Evolutionary conservation across 257 asterid species (phyloP).

Genomic region (Plantago major): DNA sequence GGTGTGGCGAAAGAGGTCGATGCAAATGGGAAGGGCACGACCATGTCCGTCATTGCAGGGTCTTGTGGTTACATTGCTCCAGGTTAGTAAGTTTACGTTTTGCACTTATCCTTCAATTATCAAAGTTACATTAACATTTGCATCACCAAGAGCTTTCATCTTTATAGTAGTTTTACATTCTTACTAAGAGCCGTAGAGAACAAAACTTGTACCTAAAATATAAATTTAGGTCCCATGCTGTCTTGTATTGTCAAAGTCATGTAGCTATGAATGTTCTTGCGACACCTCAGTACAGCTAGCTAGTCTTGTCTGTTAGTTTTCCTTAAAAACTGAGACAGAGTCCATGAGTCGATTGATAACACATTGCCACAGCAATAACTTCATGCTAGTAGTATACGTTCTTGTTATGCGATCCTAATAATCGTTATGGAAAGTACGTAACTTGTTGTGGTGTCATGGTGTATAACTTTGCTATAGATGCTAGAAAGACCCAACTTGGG

Average conservation of each 20-base stretch:
- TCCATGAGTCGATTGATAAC: no score
- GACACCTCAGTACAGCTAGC: conserved; percentile 8
- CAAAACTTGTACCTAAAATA: no score
- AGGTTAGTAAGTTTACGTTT: conserved; percentile 37
- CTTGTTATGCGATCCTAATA: not conserved
- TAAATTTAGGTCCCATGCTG: no score
- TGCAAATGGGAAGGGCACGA: conserved; percentile 53
- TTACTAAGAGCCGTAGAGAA: no score
- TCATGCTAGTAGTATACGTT: not conserved
- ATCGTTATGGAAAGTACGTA: not conserved
- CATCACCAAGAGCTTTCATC: not conserved
- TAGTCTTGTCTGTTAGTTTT: conserved; percentile 9
- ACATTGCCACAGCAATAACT: no score
- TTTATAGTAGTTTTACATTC: no score
- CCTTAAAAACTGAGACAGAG: no score
- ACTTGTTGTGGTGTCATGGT: not conserved
- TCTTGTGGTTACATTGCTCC: conserved; percentile 98
- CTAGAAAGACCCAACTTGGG: no score
- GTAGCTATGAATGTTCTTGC: not conserved
- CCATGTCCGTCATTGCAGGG: conserved; percentile 98
- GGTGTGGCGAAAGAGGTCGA: conserved; percentile 92
- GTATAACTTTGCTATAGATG: no score
- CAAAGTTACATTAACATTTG: not conserved
- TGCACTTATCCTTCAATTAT: not conserved
- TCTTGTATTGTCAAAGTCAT: not conserved